These are phyloP conservation scores for Kalanchoe fedtschenkoi DNA, from an alignment of 164 flowering plant species.

Conservation along the genomic window DNA sequence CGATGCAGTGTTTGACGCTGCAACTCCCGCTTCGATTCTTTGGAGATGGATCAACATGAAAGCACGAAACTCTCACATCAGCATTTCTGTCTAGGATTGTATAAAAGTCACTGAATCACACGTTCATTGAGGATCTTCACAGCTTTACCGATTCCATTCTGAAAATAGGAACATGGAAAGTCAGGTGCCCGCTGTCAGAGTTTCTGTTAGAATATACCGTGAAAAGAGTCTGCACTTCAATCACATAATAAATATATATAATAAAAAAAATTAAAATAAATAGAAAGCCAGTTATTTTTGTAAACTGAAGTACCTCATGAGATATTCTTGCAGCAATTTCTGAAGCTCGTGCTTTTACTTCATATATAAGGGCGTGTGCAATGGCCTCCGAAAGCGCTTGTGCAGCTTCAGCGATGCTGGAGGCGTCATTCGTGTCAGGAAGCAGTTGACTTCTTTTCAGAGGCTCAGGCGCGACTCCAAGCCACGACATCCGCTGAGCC, in stretches of 20 bases:
- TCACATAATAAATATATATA: neutral
- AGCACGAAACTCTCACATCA: no score
- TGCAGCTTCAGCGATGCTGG: conserved; percentile 43
- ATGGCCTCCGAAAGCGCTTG: conserved; percentile 37
- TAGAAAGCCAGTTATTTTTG: neutral
- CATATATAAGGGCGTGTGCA: conserved; percentile 36
- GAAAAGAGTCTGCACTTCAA: neutral
- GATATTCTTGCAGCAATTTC: conserved; percentile 51
- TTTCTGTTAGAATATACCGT: no score
- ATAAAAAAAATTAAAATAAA: neutral
- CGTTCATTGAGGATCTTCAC: conserved; percentile 49
- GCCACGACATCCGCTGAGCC: conserved; percentile 97
- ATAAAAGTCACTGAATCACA: no score
- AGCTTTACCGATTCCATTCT: conserved; percentile 66
- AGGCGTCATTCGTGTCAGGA: conserved; percentile 43
- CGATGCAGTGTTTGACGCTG: no score
- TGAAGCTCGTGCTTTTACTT: conserved; percentile 43
- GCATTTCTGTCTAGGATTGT: no score
- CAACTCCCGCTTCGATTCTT: no score
- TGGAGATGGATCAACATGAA: no score
- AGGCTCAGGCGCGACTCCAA: conserved; percentile 89
- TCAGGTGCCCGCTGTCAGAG: no score
- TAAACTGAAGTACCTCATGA: conserved; percentile 42
- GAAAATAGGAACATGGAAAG: conserved; percentile 11
- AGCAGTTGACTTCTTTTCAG: conserved; percentile 41